These are phyloP conservation scores for Domatiomyces globalis DNA, from an alignment of 2,329 filamentous ascomycete genomes.

Conservation along the genomic window DNA sequence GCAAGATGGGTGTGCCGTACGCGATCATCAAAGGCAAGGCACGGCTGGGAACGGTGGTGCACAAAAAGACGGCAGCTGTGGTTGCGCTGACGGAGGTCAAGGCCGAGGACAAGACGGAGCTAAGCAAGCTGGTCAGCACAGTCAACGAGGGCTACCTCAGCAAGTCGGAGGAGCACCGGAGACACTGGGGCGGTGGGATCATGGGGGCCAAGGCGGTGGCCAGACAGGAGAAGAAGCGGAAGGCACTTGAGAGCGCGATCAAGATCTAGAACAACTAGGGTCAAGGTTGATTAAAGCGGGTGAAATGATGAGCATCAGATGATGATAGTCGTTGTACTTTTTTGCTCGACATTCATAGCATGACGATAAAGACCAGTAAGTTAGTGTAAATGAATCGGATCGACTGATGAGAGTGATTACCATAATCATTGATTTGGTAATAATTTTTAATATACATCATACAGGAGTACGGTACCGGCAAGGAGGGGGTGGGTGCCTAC, in stretches of 20 bases:
- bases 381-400: too few species aligned
- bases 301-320: too few species aligned
- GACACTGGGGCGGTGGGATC: slow-evolving; percentile 98
- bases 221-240: slow-evolving; percentile 70
- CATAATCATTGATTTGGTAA: too few species aligned
- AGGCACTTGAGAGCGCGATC: slow-evolving; percentile 85
- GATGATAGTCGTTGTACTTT: too few species aligned
- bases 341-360: too few species aligned
- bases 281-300: too few species aligned
- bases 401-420: too few species aligned
- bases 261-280: slow-evolving; percentile 99
- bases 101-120: slow-evolving; percentile 94
- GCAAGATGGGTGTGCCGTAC: slow-evolving; percentile 99
- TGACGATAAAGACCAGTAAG: too few species aligned
- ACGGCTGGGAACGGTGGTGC: slow-evolving; percentile 92
- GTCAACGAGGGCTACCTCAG: slow-evolving; percentile 97
- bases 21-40: slow-evolving; percentile 99
- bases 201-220: slow-evolving; percentile 90
- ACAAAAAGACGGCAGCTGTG: slow-evolving; percentile 99
- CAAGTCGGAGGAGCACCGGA: slow-evolving; percentile 81
- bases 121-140: slow-evolving; percentile 87
- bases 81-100: slow-evolving; percentile 93
- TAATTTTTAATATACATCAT: too few species aligned
- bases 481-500: too few species aligned
- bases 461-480: too few species aligned